Evolutionary conservation across 2,329 filamentous ascomycete genomes (phyloP).

Genomic region (Xenoacremonium recifei): DNA sequence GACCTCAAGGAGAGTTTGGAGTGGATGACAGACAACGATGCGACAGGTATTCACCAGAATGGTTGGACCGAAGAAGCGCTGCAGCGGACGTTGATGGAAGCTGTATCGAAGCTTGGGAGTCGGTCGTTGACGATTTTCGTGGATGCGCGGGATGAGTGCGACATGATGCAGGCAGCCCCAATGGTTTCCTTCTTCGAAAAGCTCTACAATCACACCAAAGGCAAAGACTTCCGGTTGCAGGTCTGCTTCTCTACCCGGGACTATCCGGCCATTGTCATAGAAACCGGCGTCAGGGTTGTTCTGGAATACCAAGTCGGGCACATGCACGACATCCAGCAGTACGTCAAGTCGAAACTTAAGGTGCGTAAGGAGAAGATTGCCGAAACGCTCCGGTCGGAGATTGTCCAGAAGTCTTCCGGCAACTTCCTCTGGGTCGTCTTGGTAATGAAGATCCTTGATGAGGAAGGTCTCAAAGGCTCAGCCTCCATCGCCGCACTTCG

Average conservation of each 20-base stretch:
- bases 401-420: background rate
- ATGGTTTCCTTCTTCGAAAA: background rate
- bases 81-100: too few species aligned
- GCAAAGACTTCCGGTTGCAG: too few species aligned
- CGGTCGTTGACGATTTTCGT: too few species aligned
- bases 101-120: too few species aligned
- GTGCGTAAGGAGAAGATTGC: background rate
- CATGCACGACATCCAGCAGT: background rate
- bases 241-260: background rate
- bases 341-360: background rate
- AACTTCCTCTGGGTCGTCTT: background rate
- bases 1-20: background rate
- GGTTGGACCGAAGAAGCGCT: too few species aligned
- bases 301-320: background rate
- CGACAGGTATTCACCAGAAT: too few species aligned
- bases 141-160: background rate
- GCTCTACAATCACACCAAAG: too few species aligned
- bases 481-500: background rate
- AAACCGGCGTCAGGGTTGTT: background rate
- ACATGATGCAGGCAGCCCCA: background rate
- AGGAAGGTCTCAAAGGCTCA: background rate
- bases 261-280: background rate
- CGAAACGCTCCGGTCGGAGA: background rate
- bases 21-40: background rate
- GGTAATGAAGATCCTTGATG: background rate